phyloP scores from a whole-genome alignment of 2,329 filamentous ascomycete genomes.

The Intubia oerlemansii region DNA sequence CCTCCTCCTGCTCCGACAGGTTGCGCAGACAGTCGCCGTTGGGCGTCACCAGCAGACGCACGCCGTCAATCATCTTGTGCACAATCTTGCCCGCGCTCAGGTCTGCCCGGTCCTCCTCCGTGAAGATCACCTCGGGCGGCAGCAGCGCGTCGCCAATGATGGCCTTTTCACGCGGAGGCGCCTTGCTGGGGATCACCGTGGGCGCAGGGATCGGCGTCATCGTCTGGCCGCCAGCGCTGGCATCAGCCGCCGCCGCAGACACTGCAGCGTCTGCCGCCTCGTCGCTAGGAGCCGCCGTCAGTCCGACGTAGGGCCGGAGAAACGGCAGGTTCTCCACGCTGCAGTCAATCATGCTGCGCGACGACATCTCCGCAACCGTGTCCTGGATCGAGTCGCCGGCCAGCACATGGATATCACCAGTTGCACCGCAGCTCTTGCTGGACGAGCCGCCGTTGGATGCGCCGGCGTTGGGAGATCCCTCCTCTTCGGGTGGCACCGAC shows the following conservation, averaged over 20 bases:
- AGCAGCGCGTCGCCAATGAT: conserved; percentile 6
- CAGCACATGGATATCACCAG: background rate
- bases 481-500: background rate
- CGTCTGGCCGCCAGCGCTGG: background rate
- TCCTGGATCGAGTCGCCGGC: conserved; percentile 2
- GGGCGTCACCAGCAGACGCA: conserved; percentile 51
- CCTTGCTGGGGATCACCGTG: too few species aligned
- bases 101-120: conserved; percentile 29
- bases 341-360: conserved; percentile 4
- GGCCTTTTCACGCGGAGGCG: too few species aligned
- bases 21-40: conserved; percentile 59
- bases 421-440: too few species aligned
- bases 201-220: too few species aligned
- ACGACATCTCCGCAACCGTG: conserved; percentile 9
- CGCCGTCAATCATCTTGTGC: conserved; percentile 39
- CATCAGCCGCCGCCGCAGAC: too few species aligned
- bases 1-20: conserved; percentile 45
- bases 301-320: conserved; percentile 2
- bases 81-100: conserved; percentile 36
- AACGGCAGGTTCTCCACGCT: conserved; percentile 1
- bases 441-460: background rate
- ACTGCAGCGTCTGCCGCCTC: too few species aligned
- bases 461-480: background rate
- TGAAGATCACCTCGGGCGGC: conserved; percentile 25
- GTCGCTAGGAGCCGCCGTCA: too few species aligned